These are phyloP conservation scores for Trichosporon sp. DNA, from an alignment of 1,284 basidiomycete species.

Conservation along the genomic window DNA sequence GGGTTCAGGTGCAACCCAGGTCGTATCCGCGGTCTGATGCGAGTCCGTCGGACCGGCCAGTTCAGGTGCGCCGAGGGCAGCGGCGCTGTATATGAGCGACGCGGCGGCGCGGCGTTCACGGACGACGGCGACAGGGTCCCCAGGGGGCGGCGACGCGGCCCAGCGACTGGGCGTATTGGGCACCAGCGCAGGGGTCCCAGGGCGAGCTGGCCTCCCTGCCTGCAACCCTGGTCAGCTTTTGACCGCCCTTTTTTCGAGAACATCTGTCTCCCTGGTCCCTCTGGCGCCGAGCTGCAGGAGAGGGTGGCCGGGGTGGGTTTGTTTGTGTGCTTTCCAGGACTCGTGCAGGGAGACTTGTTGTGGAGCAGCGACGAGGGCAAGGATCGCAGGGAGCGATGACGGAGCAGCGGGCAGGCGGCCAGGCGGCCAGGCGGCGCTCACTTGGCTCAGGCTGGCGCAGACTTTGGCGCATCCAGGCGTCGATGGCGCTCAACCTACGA, in stretches of 20 bases:
- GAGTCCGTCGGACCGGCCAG: not conserved
- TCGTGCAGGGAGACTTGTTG: not conserved
- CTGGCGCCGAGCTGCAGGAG: not conserved
- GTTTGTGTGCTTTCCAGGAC: not conserved
- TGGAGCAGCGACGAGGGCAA: too few species aligned
- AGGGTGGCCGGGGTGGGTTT: not conserved
- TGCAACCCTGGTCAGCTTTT: too few species aligned
- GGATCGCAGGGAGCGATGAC: not conserved
- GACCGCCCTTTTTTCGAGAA: not conserved
- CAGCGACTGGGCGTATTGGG: too few species aligned
- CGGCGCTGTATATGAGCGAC: not conserved
- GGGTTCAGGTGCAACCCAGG: not conserved
- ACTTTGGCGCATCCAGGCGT: too few species aligned
- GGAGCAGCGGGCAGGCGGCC: too few species aligned
- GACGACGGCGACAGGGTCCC: too few species aligned
- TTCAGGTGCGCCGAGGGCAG: not conserved
- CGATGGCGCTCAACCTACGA: too few species aligned
- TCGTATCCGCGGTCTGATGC: not conserved
- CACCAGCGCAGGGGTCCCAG: too few species aligned
- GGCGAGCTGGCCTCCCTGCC: too few species aligned
- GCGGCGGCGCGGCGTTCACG: not conserved
- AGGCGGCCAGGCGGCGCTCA: too few species aligned
- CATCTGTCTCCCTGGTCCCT: not conserved
- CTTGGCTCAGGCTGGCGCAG: not conserved
- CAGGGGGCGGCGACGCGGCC: too few species aligned